Conservation (phyloP, 2,329 filamentous ascomycete species). For the Thelonectria discophora region DNA sequence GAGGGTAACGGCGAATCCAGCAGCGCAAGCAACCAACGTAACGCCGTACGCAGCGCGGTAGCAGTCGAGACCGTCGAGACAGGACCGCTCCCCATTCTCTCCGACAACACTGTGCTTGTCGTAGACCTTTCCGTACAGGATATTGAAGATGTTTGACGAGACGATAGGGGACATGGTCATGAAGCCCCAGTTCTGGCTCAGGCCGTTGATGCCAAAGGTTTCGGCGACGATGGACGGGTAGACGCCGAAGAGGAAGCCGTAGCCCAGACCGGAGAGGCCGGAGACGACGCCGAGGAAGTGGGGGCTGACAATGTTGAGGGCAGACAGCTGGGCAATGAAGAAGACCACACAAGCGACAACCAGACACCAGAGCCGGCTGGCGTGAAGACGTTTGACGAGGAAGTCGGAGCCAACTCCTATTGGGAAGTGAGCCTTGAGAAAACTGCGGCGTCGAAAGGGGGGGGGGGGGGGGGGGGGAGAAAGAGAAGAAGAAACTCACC, state of each 20-base stretch:
- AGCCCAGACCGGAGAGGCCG: constrained; percentile 83
- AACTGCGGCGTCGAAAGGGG: background rate
- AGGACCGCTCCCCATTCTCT: constrained; percentile 75
- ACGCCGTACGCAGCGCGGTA: constrained; percentile 84
- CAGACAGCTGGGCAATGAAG: constrained; percentile 78
- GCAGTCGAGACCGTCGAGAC: constrained; percentile 79
- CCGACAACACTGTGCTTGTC: constrained; percentile 79
- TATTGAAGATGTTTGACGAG: constrained; percentile 90
- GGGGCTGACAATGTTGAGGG: constrained; percentile 79
- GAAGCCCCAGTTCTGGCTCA: constrained; percentile 95
- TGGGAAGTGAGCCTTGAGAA: constrained; percentile 28
- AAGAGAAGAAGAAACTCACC: constrained; percentile 57
- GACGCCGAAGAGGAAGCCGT: constrained; percentile 93
- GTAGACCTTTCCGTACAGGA: constrained; percentile 86
- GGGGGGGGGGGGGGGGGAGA: background rate
- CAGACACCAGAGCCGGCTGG: constrained; percentile 91
- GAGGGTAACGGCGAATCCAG: constrained; percentile 75
- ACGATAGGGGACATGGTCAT: constrained; percentile 91
- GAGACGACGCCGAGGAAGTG: constrained; percentile 81
- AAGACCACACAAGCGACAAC: constrained; percentile 82
- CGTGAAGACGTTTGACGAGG: constrained; percentile 80
- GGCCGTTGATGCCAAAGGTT: constrained; percentile 86
- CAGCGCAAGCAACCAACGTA: constrained; percentile 75
- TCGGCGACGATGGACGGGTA: constrained; percentile 91
- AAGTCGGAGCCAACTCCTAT: constrained; percentile 88